Base-by-base conservation (phyloP, 306 rosid species). In the Sesbania bispinosa region DNA sequence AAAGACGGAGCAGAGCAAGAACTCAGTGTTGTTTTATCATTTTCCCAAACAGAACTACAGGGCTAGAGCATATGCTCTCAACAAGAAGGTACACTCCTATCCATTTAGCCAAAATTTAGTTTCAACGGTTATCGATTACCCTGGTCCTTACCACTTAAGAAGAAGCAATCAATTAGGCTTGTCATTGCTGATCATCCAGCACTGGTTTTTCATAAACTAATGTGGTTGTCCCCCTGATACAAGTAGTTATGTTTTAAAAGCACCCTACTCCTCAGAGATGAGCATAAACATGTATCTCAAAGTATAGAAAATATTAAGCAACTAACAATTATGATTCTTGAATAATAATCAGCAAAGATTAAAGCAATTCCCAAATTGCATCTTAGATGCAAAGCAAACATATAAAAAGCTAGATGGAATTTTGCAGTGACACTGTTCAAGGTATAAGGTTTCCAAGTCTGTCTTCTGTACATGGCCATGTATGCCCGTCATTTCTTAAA, bases 91-190 rank as follows among this genome's bases (percentile, higher is more conserved):
- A n/a, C n/a, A n/a, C n/a, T 21, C 68, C 21, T 33, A 41, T 16
- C 29, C 65, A 74, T 73, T 27, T 33, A 21, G 43, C 52, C 58
- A 76, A 67, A 66, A 43, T 10, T 43, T 67, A 15, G 45, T 76
- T 64, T 46, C 26, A 35, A 58, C 21, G 32, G 42, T 41, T 20
- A 64, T 53, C 64, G n/a, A 47, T 18, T 23, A 23, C 38, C n/a
- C 7, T 20, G 48, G 4, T 47, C 26, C 35, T 36, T 32, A 57
- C 48, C 36, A 14, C 19, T 27, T 26, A 66, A 41, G 45, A 27
- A 26, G 6, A 42, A 53, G 58, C 47, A 47, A 47, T 29, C 52
- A 38, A n/a, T n/a, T 47, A 48, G 53, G 62, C 9, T 47, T 32
- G 61, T 20, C 19, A 20, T 19, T 33, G 19, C 14, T 58, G 29